These are phyloP conservation scores for Fusarium sp. DNA, from an alignment of 2,329 filamentous ascomycete species.

Conservation along the genomic window DNA sequence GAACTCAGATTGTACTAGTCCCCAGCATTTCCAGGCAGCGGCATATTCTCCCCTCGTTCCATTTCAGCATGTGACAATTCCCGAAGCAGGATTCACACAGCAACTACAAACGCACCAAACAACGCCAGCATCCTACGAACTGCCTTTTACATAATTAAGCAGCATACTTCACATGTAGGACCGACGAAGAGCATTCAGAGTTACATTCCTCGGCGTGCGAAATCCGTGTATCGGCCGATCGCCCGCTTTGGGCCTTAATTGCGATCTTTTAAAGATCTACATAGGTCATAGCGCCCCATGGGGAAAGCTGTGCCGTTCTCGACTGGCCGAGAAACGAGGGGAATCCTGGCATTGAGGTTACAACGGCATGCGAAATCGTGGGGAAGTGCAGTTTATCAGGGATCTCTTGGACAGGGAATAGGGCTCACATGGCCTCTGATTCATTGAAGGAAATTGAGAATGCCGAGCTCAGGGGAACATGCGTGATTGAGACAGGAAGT, in stretches of 20 bases:
- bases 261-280: conserved; percentile 16
- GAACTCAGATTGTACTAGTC: neutral
- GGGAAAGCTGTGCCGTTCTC: conserved; percentile 13
- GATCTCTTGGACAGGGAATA: neutral
- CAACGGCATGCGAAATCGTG: neutral
- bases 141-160: neutral
- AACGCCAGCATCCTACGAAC: too few species aligned
- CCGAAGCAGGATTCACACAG: neutral
- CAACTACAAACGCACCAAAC: neutral
- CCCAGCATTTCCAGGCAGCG: neutral
- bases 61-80: neutral
- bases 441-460: neutral
- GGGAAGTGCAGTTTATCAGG: neutral
- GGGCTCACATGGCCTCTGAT: neutral
- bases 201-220: conserved; percentile 24
- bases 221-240: neutral
- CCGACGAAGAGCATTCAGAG: neutral
- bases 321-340: neutral
- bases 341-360: neutral
- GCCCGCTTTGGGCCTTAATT: conserved; percentile 7
- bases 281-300: conserved; percentile 1
- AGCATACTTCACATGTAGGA: conserved; percentile 21
- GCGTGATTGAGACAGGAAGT: neutral
- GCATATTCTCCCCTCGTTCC: neutral
- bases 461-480: neutral